Base-by-base conservation (phyloP, 2,329 filamentous ascomycete species). In the Sarocladiaceae sp. region DNA sequence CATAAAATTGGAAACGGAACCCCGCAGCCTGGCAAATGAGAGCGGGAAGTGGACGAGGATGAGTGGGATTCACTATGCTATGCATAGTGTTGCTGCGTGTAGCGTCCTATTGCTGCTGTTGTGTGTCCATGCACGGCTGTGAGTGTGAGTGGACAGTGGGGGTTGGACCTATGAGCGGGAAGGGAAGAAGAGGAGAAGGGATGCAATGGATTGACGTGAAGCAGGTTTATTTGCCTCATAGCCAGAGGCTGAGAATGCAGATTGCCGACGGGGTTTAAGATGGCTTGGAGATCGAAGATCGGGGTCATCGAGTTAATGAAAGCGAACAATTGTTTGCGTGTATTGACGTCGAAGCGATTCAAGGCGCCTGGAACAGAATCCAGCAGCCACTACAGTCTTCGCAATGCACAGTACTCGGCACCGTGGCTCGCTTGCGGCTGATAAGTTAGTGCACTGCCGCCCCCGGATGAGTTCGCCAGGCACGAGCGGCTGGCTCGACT, bases 151-250 rank as follows among this genome's bases (percentile, higher is more conserved):
- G 44, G 26, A 48, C 44, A 48, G 44, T 48, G 44, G 44, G 44
- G 44, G 44, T 33, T 48, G 25, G 26, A 20, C 44, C 44, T 48
- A 48, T 46, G 26, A 48, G 44, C 13, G 28, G 5, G 44, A 33
- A 28, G n/a, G 3, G 15, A 33, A 18, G 44, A 15, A 48, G 44
- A 33, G 44, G 44, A 48, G 44, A 33, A 29, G 11, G 23, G 28
- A 31, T 7, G 26, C 26, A 13, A 33, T 4, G 20, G 15, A 46
- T 4, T 46, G 40, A 4, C 29, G 3, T 26, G 15, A 33, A 48
- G 17, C 26, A 29, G 28, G 44, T 29, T 48, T 48, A 48, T 48
- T 33, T 48, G 44, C 44, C 44, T 48, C 28, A 31, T 31, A 48
- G 26, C 6, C 4, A 8, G 3, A 17, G 4, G 4, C 22, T 25